phyloP scores from a whole-genome alignment of 2,329 filamentous ascomycete genomes.

The Xylaria sp. region DNA sequence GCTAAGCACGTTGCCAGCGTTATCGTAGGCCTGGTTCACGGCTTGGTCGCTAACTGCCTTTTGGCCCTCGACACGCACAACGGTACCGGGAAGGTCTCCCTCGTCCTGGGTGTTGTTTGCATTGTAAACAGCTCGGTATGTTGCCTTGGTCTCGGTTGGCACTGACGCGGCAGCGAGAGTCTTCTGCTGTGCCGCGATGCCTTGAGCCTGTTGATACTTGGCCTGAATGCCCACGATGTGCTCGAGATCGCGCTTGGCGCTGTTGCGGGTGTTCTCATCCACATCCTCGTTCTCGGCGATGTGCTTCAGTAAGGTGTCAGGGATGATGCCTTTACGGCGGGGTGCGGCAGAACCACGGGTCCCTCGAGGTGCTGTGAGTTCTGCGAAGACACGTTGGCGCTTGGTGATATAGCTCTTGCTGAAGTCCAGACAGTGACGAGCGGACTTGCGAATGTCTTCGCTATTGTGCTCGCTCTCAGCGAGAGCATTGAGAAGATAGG shows the following conservation, averaged over 20 bases:
- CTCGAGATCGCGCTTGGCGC: conserved; percentile 53
- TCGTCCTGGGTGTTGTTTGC: conserved; percentile 54
- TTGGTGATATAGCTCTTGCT: conserved; percentile 48
- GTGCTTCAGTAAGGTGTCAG: conserved; percentile 53
- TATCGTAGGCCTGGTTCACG: conserved; percentile 62
- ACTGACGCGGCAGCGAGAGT: conserved; percentile 31
- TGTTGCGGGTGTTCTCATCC: conserved; percentile 52
- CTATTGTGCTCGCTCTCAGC: conserved; percentile 54
- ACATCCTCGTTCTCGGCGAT: conserved; percentile 53
- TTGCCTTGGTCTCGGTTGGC: conserved; percentile 43
- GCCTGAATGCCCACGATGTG: conserved; percentile 52
- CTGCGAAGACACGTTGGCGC: conserved; percentile 51
- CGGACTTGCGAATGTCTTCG: conserved; percentile 51
- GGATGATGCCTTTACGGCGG: conserved; percentile 51
- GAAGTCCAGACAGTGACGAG: conserved; percentile 50
- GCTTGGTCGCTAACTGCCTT: conserved; percentile 53
- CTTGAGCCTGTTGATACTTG: conserved; percentile 47
- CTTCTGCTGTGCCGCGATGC: conserved; percentile 38
- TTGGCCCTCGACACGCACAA: conserved; percentile 57
- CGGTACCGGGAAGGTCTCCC: conserved; percentile 54
- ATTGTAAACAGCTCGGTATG: conserved; percentile 58
- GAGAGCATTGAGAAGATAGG: conserved; percentile 58
- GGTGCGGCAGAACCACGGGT: conserved; percentile 38
- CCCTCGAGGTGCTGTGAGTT: conserved; percentile 50
- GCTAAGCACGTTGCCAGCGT: conserved; percentile 59